phyloP scores from a whole-genome alignment of 257 asterid genomes.

The Fraxinus excelsior region DNA sequence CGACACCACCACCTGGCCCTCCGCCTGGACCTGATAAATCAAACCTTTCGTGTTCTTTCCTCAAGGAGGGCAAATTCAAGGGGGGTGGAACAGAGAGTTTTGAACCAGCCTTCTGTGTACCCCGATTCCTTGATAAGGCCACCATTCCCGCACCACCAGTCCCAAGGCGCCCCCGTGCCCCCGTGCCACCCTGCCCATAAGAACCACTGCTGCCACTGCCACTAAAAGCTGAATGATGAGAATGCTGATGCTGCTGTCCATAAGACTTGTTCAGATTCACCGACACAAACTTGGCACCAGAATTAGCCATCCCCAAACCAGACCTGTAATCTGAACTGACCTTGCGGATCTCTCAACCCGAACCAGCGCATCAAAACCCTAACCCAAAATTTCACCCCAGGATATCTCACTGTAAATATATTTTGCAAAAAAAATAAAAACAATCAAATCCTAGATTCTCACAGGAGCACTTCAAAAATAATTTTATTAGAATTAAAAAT shows the following conservation, averaged over 20 bases:
- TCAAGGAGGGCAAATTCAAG: slow-evolving; percentile 90
- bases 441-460: slow-evolving; percentile 33
- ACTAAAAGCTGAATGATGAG: slow-evolving; percentile 52
- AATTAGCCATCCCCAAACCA: slow-evolving; percentile 77
- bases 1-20: slow-evolving; percentile 58
- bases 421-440: neutral
- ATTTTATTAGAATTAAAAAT: slow-evolving; percentile 16
- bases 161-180: slow-evolving; percentile 57
- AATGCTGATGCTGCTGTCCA: slow-evolving; percentile 67
- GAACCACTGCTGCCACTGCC: slow-evolving; percentile 40
- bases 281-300: slow-evolving; percentile 80
- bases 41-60: slow-evolving; percentile 87
- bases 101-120: slow-evolving; percentile 59
- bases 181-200: slow-evolving; percentile 53
- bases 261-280: slow-evolving; percentile 86
- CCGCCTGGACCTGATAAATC: slow-evolving; percentile 60
- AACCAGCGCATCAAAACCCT: slow-evolving; percentile 75
- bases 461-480: neutral
- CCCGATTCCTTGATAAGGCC: slow-evolving; percentile 74
- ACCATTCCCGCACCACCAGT: slow-evolving; percentile 86
- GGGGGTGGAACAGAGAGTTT: slow-evolving; percentile 95
- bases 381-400: slow-evolving; percentile 32
- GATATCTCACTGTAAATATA: slow-evolving; percentile 45
- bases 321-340: slow-evolving; percentile 39
- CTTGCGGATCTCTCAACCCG: slow-evolving; percentile 49